These are phyloP conservation scores for Xylaria sp. DNA, from an alignment of 2,329 filamentous ascomycete genomes.

Conservation along the genomic window DNA sequence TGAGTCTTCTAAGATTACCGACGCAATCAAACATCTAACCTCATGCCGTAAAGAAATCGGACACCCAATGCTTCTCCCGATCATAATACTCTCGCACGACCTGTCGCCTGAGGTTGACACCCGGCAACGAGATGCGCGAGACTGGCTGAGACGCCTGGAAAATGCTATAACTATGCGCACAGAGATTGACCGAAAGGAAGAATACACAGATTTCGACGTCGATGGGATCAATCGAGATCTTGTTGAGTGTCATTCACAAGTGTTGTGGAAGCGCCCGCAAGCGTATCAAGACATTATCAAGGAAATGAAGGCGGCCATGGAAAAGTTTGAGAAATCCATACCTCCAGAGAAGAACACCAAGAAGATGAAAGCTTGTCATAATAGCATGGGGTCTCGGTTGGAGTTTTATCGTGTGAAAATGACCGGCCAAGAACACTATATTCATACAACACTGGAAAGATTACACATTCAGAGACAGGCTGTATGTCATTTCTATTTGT, in stretches of 20 bases:
- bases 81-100: constrained; percentile 64
- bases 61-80: constrained; percentile 64
- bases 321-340: constrained; percentile 46
- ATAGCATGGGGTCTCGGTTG: constrained; percentile 58
- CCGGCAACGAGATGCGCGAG: constrained; percentile 66
- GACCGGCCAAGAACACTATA: constrained; percentile 66
- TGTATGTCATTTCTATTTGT: constrained; percentile 47
- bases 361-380: constrained; percentile 47
- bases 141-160: constrained; percentile 66
- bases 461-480: constrained; percentile 66
- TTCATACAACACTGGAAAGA: constrained; percentile 65
- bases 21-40: constrained; percentile 55
- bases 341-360: constrained; percentile 29
- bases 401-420: constrained; percentile 67
- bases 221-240: constrained; percentile 66
- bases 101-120: constrained; percentile 61
- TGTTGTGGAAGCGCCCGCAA: constrained; percentile 67
- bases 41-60: constrained; percentile 56
- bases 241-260: constrained; percentile 67
- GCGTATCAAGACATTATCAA: constrained; percentile 62
- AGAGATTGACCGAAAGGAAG: constrained; percentile 62
- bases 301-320: constrained; percentile 56
- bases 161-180: constrained; percentile 65
- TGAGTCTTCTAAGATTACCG: constrained; percentile 58
- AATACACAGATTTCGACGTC: constrained; percentile 60